Percentiles rank a stretch among this genome's conserved stretches.
phyloP scores from a whole-genome alignment of 495 filamentous ascomycete species.

The Neurospora hispaniola region DNA sequence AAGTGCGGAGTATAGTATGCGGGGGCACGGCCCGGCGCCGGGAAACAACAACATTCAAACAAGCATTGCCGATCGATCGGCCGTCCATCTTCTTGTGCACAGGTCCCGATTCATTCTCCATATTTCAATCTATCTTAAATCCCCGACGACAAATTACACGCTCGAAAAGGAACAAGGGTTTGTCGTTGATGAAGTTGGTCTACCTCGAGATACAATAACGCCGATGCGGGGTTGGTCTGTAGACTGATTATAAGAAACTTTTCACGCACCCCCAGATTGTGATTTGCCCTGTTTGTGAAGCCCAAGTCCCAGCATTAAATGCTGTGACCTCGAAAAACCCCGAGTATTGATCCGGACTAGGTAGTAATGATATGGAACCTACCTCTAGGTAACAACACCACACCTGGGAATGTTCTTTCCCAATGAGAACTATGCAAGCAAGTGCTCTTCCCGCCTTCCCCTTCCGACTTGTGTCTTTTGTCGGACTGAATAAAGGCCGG shows the following conservation, averaged over 20 bases:
- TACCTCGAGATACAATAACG: background rate
- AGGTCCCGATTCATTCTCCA: background rate
- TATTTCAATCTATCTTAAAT: background rate
- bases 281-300: background rate
- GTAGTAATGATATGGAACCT: too few relatives aligned
- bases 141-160: background rate
- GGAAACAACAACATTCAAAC: background rate
- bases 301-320: background rate
- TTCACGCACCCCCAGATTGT: background rate
- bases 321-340: background rate
- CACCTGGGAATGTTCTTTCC: background rate
- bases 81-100: background rate
- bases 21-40: background rate
- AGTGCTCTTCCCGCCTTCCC: background rate
- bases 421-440: background rate
- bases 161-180: background rate
- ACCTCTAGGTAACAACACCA: too few relatives aligned
- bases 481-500: background rate
- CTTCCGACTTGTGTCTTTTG: background rate
- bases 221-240: background rate
- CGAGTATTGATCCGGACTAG: too few relatives aligned
- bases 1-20: background rate
- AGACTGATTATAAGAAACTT: background rate
- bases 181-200: too few relatives aligned
- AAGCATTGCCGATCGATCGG: background rate